These are phyloP conservation scores for Phyllosticta ampelicida DNA, from an alignment of 2,329 filamentous ascomycete species.

Conservation along the genomic window DNA sequence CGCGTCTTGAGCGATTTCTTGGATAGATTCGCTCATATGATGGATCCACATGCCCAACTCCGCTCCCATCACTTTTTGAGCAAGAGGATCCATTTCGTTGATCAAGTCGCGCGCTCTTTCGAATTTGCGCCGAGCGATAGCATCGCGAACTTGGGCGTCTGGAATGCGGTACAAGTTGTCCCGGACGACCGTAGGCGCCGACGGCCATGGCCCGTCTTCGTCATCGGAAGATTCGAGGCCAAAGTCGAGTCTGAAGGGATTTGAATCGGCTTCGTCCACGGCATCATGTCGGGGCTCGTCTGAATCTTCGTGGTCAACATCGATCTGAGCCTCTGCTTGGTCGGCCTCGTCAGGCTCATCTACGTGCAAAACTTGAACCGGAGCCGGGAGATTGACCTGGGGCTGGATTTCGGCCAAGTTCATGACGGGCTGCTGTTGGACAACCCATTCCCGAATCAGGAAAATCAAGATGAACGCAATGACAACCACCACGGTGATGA, in stretches of 20 bases:
- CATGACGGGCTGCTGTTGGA: constrained; percentile 90
- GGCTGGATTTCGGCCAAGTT: constrained; percentile 51
- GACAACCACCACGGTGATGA: constrained; percentile 86
- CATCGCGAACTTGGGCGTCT: background rate
- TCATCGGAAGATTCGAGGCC: constrained; percentile 1
- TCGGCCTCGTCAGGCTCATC: background rate
- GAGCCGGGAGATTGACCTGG: constrained; percentile 15
- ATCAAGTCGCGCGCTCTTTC: constrained; percentile 1
- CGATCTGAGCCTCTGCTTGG: background rate
- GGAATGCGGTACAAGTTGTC: background rate
- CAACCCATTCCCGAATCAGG: constrained; percentile 91
- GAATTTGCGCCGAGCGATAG: background rate
- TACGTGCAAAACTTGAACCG: constrained; percentile 5
- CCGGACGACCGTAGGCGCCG: background rate
- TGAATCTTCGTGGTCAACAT: background rate
- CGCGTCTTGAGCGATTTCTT: background rate
- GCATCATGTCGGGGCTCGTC: background rate
- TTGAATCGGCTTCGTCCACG: background rate
- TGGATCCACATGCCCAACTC: constrained; percentile 5
- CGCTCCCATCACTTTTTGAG: background rate
- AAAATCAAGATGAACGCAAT: constrained; percentile 95
- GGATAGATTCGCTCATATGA: background rate
- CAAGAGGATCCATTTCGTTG: background rate
- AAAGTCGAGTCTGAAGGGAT: background rate
- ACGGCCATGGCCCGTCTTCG: background rate